These are phyloP conservation scores for Sporothrix schenckii DNA, from an alignment of 2,329 filamentous ascomycete species.

Conservation along the genomic window DNA sequence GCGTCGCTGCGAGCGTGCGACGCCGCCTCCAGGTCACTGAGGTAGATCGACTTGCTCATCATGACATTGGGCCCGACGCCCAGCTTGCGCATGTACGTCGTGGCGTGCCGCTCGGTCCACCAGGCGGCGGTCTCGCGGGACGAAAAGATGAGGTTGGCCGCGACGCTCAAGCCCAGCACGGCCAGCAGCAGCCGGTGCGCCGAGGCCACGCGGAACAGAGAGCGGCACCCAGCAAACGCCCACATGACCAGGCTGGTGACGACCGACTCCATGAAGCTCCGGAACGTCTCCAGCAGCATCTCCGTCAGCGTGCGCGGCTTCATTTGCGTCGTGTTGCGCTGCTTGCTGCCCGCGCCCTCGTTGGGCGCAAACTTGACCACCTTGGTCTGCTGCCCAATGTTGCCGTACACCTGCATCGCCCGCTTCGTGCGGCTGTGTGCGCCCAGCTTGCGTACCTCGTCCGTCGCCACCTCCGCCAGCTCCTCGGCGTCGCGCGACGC, in stretches of 20 bases:
- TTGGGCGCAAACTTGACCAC: constrained; percentile 63
- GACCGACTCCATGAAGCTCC: constrained; percentile 75
- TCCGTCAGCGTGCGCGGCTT: constrained; percentile 65
- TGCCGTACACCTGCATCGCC: constrained; percentile 77
- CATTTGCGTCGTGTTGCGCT: constrained; percentile 52
- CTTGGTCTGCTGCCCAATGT: constrained; percentile 69
- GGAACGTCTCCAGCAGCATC: constrained; percentile 71
- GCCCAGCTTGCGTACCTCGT: constrained; percentile 75
- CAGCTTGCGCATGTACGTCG: constrained; percentile 76
- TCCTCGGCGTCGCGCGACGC: constrained; percentile 72
- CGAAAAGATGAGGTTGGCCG: constrained; percentile 75
- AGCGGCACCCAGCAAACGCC: constrained; percentile 67
- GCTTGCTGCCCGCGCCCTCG: constrained; percentile 50
- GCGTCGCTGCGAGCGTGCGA: constrained; percentile 41
- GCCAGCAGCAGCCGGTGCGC: constrained; percentile 75
- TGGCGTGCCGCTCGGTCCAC: constrained; percentile 83
- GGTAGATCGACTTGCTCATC: constrained; percentile 84
- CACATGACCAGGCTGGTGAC: constrained; percentile 77
- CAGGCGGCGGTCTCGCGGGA: constrained; percentile 73
- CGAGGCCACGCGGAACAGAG: constrained; percentile 67
- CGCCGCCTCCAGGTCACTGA: constrained; percentile 75
- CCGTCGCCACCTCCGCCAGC: constrained; percentile 72
- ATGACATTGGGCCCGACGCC: constrained; percentile 77
- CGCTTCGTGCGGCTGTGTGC: constrained; percentile 74
- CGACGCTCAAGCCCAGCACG: constrained; percentile 67